These are phyloP conservation scores for Yamagishiella unicocca DNA, from an alignment of 139 green algal genomes.

Conservation along the genomic window DNA sequence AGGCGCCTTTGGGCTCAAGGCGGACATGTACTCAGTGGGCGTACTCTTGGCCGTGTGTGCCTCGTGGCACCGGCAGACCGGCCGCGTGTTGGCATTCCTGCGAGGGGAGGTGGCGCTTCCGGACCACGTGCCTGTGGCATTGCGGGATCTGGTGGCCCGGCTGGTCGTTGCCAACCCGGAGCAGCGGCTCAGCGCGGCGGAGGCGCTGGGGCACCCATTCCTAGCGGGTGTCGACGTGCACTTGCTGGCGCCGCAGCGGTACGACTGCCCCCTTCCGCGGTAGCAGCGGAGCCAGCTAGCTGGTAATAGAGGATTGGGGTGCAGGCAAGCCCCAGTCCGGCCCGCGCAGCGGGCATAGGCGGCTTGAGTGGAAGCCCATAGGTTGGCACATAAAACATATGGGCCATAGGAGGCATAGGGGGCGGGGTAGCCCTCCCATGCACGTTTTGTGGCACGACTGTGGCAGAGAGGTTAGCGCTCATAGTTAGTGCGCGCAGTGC, in stretches of 20 bases:
- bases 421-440: too few relatives aligned
- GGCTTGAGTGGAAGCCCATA: too few relatives aligned
- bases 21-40: slow-evolving; percentile 13
- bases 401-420: too few relatives aligned
- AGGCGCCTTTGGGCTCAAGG: neutral
- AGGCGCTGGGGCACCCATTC: slow-evolving; percentile 30
- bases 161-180: neutral
- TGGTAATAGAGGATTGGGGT: too few relatives aligned
- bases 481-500: too few relatives aligned
- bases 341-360: too few relatives aligned
- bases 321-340: too few relatives aligned
- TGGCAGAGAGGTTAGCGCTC: too few relatives aligned
- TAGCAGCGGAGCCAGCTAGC: too few relatives aligned
- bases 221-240: neutral
- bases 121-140: neutral
- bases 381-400: too few relatives aligned
- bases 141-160: neutral
- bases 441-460: too few relatives aligned
- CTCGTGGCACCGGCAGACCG: slow-evolving; percentile 1
- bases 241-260: neutral
- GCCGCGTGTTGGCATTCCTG: slow-evolving; percentile 19
- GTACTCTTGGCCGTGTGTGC: slow-evolving; percentile 1
- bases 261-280: neutral
- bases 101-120: slow-evolving; percentile 7
- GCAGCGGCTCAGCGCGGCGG: neutral